These are phyloP conservation scores for Fusarium marasasianum DNA, from an alignment of 2,329 filamentous ascomycete genomes.

Conservation along the genomic window DNA sequence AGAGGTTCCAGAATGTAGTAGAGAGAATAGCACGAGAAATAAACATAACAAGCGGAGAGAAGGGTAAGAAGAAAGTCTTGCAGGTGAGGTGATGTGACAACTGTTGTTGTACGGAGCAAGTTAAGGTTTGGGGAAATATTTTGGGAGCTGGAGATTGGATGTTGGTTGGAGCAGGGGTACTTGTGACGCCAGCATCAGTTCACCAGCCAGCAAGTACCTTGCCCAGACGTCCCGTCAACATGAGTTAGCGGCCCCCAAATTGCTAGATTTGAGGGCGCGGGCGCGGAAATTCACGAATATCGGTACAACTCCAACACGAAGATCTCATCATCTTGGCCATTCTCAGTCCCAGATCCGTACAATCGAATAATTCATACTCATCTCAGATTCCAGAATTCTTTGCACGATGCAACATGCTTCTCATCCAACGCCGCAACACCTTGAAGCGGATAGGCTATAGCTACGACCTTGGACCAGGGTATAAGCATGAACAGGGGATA, in stretches of 20 bases:
- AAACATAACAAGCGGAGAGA: constrained; percentile 12
- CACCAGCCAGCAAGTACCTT: constrained; percentile 16
- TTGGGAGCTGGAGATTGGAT: constrained; percentile 36
- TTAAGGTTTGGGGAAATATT: constrained; percentile 39
- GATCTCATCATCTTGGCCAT: not conserved
- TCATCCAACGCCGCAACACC: not conserved
- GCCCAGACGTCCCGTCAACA: not conserved
- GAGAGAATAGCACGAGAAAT: constrained; percentile 11
- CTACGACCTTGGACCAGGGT: constrained; percentile 12
- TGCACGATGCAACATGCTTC: not conserved
- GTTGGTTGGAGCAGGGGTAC: constrained; percentile 19
- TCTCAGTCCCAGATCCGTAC: not conserved
- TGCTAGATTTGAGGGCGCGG: not conserved
- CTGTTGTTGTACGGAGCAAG: constrained; percentile 32
- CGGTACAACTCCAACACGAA: not conserved
- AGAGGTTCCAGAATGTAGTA: not conserved
- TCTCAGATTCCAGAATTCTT: not conserved
- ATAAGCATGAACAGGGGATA: constrained; percentile 14
- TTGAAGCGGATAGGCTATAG: constrained; percentile 1
- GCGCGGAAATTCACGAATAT: not conserved
- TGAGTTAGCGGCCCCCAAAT: not conserved
- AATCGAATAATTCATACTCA: not conserved
- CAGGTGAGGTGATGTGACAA: constrained; percentile 31
- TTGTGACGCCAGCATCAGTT: constrained; percentile 11
- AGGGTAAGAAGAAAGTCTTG: constrained; percentile 5